These are phyloP conservation scores for Arthroderma uncinatum DNA, from an alignment of 2,329 filamentous ascomycete genomes.

Conservation along the genomic window DNA sequence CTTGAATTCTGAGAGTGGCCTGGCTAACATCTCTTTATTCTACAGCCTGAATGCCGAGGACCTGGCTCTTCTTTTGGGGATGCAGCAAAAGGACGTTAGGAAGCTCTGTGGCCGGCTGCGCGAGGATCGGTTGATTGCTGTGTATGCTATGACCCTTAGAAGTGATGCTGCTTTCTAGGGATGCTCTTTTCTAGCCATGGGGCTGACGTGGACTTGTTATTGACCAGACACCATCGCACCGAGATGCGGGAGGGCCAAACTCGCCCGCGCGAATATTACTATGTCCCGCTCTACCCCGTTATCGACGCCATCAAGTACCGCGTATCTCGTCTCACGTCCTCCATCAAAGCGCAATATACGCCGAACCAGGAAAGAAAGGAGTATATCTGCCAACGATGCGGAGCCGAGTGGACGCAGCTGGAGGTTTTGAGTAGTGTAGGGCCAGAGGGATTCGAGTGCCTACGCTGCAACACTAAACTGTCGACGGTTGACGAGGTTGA, in stretches of 20 bases:
- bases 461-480: conserved; percentile 53
- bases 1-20: conserved; percentile 7
- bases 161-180: not conserved
- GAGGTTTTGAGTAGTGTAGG: conserved; percentile 71
- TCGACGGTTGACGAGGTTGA: conserved; percentile 37
- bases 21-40: conserved; percentile 9
- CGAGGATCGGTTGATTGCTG: conserved; percentile 73
- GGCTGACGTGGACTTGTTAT: conserved; percentile 14
- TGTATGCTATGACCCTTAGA: conserved; percentile 44
- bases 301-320: conserved; percentile 96
- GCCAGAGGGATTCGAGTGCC: conserved; percentile 64
- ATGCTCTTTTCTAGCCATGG: not conserved
- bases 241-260: conserved; percentile 72
- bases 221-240: conserved; percentile 54
- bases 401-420: conserved; percentile 75
- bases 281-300: conserved; percentile 85
- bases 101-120: conserved; percentile 75
- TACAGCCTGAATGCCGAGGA: conserved; percentile 70
- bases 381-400: conserved; percentile 71
- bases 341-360: conserved; percentile 72
- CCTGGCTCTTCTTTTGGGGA: conserved; percentile 71
- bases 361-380: conserved; percentile 82
- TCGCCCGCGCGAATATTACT: conserved; percentile 86
- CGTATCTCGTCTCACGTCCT: conserved; percentile 75
- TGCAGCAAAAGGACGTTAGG: conserved; percentile 84